A percentile compares a stretch with the other conserved stretches of the same genome.
Evolutionary conservation across 306 rosid species (phyloP).

Genomic region (Trifolium fragiferum): DNA sequence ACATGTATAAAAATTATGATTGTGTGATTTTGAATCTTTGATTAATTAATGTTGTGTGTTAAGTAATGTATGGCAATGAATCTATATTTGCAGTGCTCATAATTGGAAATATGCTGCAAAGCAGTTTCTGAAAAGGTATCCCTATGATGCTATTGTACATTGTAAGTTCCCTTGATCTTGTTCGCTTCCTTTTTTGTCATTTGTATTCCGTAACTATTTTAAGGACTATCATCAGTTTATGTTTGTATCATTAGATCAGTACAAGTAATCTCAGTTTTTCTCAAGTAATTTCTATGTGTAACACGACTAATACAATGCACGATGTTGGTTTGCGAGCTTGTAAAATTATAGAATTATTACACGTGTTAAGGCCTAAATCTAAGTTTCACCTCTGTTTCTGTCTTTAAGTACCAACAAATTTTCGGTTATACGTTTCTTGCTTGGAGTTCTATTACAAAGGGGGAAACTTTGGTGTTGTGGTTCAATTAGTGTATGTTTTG

Average conservation of each 20-base stretch:
- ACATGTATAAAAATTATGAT: background rate
- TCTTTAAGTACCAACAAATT: background rate
- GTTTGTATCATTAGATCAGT: slow-evolving; percentile 6
- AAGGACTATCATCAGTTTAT: background rate
- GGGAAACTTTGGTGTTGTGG: background rate
- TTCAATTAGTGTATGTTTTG: background rate
- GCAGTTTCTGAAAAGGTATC: slow-evolving; percentile 63
- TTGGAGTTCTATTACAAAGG: background rate
- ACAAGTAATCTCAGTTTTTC: background rate
- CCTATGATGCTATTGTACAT: slow-evolving; percentile 73
- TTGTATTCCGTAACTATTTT: background rate
- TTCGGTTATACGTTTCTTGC: background rate
- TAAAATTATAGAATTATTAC: slow-evolving; percentile 2
- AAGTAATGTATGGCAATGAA: slow-evolving; percentile 17
- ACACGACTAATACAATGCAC: background rate
- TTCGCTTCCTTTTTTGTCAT: background rate
- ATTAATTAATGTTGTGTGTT: background rate
- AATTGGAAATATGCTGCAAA: slow-evolving; percentile 84
- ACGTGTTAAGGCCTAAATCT: background rate
- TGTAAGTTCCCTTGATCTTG: slow-evolving; percentile 56
- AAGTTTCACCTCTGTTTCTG: background rate
- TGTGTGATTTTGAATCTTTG: slow-evolving; percentile 2
- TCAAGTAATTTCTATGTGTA: slow-evolving; percentile 1
- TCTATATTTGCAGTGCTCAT: slow-evolving; percentile 59
- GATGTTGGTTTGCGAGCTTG: background rate